Evolutionary conservation across 257 asterid genomes (phyloP).

Genomic region (Eustoma russellianum): DNA sequence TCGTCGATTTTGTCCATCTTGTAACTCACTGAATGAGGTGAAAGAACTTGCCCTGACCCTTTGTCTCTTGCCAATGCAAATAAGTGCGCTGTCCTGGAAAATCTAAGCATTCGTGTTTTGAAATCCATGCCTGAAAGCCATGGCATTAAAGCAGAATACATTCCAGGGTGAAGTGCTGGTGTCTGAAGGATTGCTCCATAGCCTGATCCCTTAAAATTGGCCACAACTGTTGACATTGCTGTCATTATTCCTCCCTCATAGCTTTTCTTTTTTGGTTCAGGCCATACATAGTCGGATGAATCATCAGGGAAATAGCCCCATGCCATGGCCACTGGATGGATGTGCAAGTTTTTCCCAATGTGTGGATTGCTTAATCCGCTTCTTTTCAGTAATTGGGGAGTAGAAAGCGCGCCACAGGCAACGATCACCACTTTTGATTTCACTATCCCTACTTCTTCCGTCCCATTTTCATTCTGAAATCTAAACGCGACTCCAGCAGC

Average conservation of each 20-base stretch:
- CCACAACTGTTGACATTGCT: constrained; percentile 53
- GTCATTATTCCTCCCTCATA: constrained; percentile 73
- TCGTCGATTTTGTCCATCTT: constrained; percentile 30
- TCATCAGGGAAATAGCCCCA: constrained; percentile 76
- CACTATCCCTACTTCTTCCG: constrained; percentile 30
- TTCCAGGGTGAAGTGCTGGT: constrained; percentile 74
- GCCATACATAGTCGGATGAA: constrained; percentile 32
- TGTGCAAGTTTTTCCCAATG: constrained; percentile 58
- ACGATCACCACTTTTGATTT: constrained; percentile 49
- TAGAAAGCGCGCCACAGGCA: constrained; percentile 74
- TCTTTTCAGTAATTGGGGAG: constrained; percentile 47
- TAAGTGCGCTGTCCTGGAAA: constrained; percentile 55
- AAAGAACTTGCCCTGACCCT: constrained; percentile 45
- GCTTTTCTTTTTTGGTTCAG: constrained; percentile 41
- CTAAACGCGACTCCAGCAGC: constrained; percentile 52
- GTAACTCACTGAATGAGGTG: constrained; percentile 38
- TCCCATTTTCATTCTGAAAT: constrained; percentile 24
- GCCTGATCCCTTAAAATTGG: constrained; percentile 35
- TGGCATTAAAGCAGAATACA: constrained; percentile 59
- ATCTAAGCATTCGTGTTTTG: constrained; percentile 45
- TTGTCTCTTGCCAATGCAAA: constrained; percentile 62
- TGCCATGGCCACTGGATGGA: constrained; percentile 66
- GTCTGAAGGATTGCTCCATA: constrained; percentile 66
- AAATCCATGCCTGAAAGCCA: constrained; percentile 64
- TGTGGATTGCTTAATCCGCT: constrained; percentile 69